A percentile compares a stretch with the other conserved stretches of the same genome.
Evolutionary conservation across 371 early-diverging fungal species (phyloP).

Genomic region (Circinella umbellata): DNA sequence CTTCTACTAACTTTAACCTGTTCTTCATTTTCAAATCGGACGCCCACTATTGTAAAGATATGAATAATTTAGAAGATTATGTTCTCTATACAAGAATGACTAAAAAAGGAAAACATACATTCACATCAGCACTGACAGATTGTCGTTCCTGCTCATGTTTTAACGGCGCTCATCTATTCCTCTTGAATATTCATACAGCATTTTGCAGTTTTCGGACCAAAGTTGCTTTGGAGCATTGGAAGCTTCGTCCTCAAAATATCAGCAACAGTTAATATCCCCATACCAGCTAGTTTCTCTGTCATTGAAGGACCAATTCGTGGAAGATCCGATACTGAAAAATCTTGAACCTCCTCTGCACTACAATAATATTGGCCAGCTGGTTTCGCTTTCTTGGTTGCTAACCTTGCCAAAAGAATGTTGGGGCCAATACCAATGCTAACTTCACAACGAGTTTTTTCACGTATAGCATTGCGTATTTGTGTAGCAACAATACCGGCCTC

Average conservation of each 20-base stretch:
- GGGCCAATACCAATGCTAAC: constrained; percentile 79
- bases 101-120: constrained; percentile 27
- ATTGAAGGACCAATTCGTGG: constrained; percentile 56
- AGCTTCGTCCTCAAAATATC: constrained; percentile 55
- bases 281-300: constrained; percentile 40
- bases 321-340: constrained; percentile 48
- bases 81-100: not conserved
- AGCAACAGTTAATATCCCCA: constrained; percentile 53
- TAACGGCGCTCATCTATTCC: constrained; percentile 81
- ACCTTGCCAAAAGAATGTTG: constrained; percentile 75
- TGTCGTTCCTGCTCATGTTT: constrained; percentile 68
- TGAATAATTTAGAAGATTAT: not conserved
- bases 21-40: constrained; percentile 73
- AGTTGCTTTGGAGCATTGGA: constrained; percentile 55
- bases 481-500: constrained; percentile 19
- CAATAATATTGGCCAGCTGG: constrained; percentile 72
- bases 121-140: constrained; percentile 78
- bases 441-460: constrained; percentile 63
- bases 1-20: constrained; percentile 57
- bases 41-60: constrained; percentile 63
- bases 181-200: constrained; percentile 64
- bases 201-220: constrained; percentile 74
- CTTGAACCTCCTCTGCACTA: constrained; percentile 30
- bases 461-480: constrained; percentile 44
- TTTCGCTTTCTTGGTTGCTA: constrained; percentile 85